Percentiles rank a stretch among this genome's conserved stretches.
phyloP scores from a whole-genome alignment of 225 moss, liverwort and hornwort genomes.

The Ulota crispa region DNA sequence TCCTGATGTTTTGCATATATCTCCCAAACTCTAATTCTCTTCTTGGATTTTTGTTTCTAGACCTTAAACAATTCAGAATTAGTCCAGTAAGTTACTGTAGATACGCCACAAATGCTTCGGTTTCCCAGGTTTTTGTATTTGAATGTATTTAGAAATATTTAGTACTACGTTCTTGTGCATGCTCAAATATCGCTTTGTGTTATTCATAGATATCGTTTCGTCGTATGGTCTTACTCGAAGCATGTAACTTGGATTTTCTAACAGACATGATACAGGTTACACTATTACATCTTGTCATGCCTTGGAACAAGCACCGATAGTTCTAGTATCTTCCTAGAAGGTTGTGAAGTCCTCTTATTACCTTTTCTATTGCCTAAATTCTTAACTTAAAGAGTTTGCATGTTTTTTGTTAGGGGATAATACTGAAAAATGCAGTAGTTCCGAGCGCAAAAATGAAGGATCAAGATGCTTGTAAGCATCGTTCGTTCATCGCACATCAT shows the following conservation, averaged over 20 bases:
- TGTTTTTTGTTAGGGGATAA: conserved; percentile 51
- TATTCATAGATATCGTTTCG: not conserved
- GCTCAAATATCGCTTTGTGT: conserved; percentile 9
- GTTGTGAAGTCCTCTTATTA: not conserved
- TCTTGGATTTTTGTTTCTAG: too few species aligned
- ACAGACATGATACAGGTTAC: not conserved
- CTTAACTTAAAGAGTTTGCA: not conserved
- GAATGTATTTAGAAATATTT: not conserved
- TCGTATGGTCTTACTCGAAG: too few species aligned
- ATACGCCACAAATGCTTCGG: too few species aligned
- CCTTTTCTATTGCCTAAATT: conserved; percentile 1
- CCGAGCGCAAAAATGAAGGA: conserved; percentile 79
- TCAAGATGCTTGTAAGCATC: conserved; percentile 80
- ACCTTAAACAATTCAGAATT: too few species aligned
- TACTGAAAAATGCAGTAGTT: conserved; percentile 73
- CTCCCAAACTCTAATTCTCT: too few species aligned
- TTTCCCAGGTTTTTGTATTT: not conserved
- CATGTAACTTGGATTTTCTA: not conserved
- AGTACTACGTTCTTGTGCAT: not conserved
- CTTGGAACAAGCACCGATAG: not conserved
- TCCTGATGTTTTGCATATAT: too few species aligned
- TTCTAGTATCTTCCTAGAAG: not conserved
- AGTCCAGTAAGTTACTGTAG: too few species aligned
- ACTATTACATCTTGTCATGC: not conserved
- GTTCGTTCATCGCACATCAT: conserved; percentile 63